Conservation (phyloP, 768 basidiomycete genomes). For the Austroboletus festivus region DNA sequence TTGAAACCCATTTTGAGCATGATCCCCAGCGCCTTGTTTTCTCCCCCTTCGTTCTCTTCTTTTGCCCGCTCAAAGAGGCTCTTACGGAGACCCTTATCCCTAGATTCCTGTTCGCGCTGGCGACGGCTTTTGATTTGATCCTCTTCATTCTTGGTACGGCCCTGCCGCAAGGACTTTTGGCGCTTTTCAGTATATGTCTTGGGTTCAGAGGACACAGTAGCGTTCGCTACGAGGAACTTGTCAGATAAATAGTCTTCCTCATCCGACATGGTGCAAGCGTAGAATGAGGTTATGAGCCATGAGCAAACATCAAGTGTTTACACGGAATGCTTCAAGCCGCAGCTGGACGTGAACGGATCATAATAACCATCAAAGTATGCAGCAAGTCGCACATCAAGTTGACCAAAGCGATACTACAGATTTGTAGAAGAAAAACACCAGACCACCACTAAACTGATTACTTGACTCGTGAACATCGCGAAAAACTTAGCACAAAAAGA, state of each 20-base stretch:
- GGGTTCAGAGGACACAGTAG: slow-evolving; percentile 35
- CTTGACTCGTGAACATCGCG: slow-evolving; percentile 36
- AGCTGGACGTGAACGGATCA: slow-evolving; percentile 22
- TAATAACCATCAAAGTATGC: slow-evolving; percentile 30
- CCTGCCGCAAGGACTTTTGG: slow-evolving; percentile 56
- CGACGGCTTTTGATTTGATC: slow-evolving; percentile 58
- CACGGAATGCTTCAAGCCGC: background rate
- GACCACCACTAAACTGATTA: slow-evolving; percentile 35
- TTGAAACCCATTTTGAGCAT: slow-evolving; percentile 96
- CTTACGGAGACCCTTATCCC: slow-evolving; percentile 74
- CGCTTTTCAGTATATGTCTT: slow-evolving; percentile 72
- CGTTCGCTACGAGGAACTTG: slow-evolving; percentile 64
- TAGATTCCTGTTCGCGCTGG: slow-evolving; percentile 69
- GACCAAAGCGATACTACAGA: slow-evolving; percentile 33
- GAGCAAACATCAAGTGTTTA: slow-evolving; percentile 22
- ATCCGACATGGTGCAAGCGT: slow-evolving; percentile 51
- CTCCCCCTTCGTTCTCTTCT: slow-evolving; percentile 46
- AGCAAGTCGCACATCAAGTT: slow-evolving; percentile 23
- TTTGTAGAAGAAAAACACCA: slow-evolving; percentile 40
- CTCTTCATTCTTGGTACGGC: slow-evolving; percentile 64
- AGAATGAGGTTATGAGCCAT: too few relatives aligned
- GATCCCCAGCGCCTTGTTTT: slow-evolving; percentile 80
- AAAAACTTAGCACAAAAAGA: slow-evolving; percentile 36
- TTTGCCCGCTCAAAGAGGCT: slow-evolving; percentile 77
- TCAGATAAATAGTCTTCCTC: slow-evolving; percentile 87